These are phyloP conservation scores for Leucaena leucocephala DNA, from an alignment of 306 rosid genomes.

Conservation along the genomic window DNA sequence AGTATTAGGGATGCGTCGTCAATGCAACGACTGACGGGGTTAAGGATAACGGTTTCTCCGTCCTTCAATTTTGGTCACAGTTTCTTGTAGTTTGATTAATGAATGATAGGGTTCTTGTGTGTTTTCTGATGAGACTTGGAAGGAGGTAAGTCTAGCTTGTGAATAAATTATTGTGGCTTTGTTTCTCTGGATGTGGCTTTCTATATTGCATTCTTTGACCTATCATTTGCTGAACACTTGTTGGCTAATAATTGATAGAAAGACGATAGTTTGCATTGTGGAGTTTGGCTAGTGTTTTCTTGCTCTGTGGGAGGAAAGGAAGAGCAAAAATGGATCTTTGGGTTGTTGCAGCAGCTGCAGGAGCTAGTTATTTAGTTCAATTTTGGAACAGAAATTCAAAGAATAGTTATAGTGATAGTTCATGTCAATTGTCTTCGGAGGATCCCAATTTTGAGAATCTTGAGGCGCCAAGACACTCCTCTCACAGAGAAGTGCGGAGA, in stretches of 20 bases:
- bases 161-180: conserved; percentile 32
- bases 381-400: conserved; percentile 54
- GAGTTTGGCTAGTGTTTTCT: conserved; percentile 44
- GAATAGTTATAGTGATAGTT: conserved; percentile 41
- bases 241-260: conserved; percentile 37
- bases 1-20: not conserved
- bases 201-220: not conserved
- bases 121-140: conserved; percentile 28
- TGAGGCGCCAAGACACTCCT: conserved; percentile 35
- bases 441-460: conserved; percentile 46
- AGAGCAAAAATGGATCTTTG: conserved; percentile 72
- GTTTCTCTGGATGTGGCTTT: conserved; percentile 7
- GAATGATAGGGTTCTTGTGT: conserved; percentile 21
- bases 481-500: conserved; percentile 23
- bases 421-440: conserved; percentile 42
- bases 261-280: conserved; percentile 37
- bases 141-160: conserved; percentile 26
- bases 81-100: conserved; percentile 17
- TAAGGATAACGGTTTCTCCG: conserved; percentile 5
- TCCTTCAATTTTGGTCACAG: conserved; percentile 2
- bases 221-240: not conserved
- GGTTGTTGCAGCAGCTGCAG: conserved; percentile 81
- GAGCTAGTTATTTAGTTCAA: conserved; percentile 80
- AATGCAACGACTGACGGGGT: not conserved
- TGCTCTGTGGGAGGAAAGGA: conserved; percentile 38